Base-by-base conservation (phyloP, 192 early-diverging fungal species). In the Coemansia sp. region DNA sequence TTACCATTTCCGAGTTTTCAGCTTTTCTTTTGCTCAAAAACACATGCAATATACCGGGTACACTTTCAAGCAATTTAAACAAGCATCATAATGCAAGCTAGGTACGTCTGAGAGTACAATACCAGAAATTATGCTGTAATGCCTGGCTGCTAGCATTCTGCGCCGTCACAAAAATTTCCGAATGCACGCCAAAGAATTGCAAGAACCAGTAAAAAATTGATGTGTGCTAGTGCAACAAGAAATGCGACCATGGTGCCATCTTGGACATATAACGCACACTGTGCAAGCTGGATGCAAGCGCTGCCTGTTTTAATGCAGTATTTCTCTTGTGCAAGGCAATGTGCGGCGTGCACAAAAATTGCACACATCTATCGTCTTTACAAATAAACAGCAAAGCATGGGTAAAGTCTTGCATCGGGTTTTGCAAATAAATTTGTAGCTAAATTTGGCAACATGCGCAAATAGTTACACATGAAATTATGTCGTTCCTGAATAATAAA, bases 21-120 rank as follows among this genome's bases (percentile, higher is more conserved):
- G 41, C 41, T 45, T 45, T 45, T 45, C 16, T 45, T 45, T 45
- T 45, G 41, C 41, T 45, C 41, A 45, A 45, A 45, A 45, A 45
- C 11, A 45, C 9, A 45, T 45, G 41, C 41, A 45, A 45, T 45
- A 45, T 16, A 45, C 41, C 14, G 16, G 16, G 16, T n/a, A 45
- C 41, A 45, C 14, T 45, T 45, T 45, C 14, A 45, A 45, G 16
- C 11, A 45, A 45, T 16, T 45, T 10, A 45, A 12, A 45, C 41
- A 45, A 45, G 41, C 41, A 45, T 4, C 14, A 45, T 45, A 45
- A n/a, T 45, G 41, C 41, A 45, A 16, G 14, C 41, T 45, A 16
- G 41, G 16, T 16, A 45, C 41, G 41, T 10, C 41, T 45, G 41
- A 16, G 14, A 16, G 41, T 45, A 16, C 16, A 12, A 45, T 45